These are phyloP conservation scores for Aspergillus sclerotialis DNA, from an alignment of 2,329 filamentous ascomycete species.

Conservation along the genomic window DNA sequence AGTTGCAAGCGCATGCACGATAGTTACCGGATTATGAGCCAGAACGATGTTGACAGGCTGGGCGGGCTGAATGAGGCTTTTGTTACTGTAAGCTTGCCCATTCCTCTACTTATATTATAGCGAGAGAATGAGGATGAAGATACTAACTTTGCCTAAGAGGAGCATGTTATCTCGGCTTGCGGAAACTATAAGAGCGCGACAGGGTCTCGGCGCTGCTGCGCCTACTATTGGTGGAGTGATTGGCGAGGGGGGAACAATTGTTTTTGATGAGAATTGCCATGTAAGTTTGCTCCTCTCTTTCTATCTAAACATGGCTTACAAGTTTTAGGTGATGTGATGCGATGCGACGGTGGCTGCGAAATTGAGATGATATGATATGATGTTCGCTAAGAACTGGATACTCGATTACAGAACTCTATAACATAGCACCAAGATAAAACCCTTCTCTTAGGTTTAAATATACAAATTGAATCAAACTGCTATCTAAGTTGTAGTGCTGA, in stretches of 20 bases:
- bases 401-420: too few relatives aligned
- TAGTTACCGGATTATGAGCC: slow-evolving; percentile 54
- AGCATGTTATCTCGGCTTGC: slow-evolving; percentile 42
- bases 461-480: too few relatives aligned
- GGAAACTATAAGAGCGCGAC: slow-evolving; percentile 33
- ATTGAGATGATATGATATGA: too few relatives aligned
- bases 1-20: slow-evolving; percentile 55
- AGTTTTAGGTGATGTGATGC: slow-evolving; percentile 29
- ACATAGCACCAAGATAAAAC: too few relatives aligned
- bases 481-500: too few relatives aligned
- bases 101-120: too few relatives aligned
- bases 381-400: too few relatives aligned
- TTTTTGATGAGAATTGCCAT: slow-evolving; percentile 40
- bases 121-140: too few relatives aligned
- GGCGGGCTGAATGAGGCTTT: slow-evolving; percentile 52
- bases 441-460: too few relatives aligned
- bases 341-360: too few relatives aligned
- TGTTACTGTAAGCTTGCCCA: slow-evolving; percentile 48
- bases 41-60: slow-evolving; percentile 55
- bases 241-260: slow-evolving; percentile 26
- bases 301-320: slow-evolving; percentile 6
- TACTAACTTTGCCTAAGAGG: slow-evolving; percentile 27
- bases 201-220: slow-evolving; percentile 19
- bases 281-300: slow-evolving; percentile 21
- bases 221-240: slow-evolving; percentile 17